A percentile compares a stretch with the other conserved stretches of the same genome.
Conservation (phyloP, 768 basidiomycete species). For the Crepidotus variabilis region DNA sequence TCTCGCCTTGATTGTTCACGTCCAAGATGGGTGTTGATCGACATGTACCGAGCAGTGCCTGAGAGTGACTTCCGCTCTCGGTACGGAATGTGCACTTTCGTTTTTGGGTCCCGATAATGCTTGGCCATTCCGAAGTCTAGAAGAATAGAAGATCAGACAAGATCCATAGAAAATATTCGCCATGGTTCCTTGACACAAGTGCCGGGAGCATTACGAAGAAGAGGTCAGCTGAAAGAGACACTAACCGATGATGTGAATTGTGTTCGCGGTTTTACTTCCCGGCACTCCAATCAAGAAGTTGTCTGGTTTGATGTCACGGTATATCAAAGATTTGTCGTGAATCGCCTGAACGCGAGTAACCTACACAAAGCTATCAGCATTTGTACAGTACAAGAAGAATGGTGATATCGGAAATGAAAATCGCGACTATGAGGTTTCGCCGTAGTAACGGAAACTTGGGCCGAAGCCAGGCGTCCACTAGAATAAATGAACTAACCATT, state of each 20-base stretch:
- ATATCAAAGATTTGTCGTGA: conserved; percentile 98
- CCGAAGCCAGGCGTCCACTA: not conserved
- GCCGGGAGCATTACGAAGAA: not conserved
- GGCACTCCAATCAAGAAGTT: conserved; percentile 98
- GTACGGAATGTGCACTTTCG: conserved; percentile 98
- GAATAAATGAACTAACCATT: conserved; percentile 63
- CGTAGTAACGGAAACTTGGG: not conserved
- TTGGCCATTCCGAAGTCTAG: conserved; percentile 99
- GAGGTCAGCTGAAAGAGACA: conserved; percentile 2
- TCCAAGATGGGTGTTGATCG: conserved; percentile 97
- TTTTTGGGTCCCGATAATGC: conserved; percentile 97
- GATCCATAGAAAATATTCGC: not conserved
- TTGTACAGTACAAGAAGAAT: not conserved
- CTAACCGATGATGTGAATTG: conserved; percentile 83
- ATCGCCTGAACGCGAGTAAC: conserved; percentile 95
- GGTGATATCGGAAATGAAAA: not conserved
- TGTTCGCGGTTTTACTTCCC: conserved; percentile 85
- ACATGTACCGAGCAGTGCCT: conserved; percentile 98
- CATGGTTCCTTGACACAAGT: not conserved
- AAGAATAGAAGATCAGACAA: conserved; percentile 8
- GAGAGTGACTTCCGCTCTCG: conserved; percentile 95
- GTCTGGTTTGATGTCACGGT: conserved; percentile 98
- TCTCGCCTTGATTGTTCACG: conserved; percentile 94
- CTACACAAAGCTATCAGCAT: conserved; percentile 37
- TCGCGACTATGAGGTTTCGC: not conserved